Percentiles rank a stretch among this genome's conserved stretches.
Evolutionary conservation across 208 protist genomes (phyloP).

Genomic region (Trypanosoma caninum): DNA sequence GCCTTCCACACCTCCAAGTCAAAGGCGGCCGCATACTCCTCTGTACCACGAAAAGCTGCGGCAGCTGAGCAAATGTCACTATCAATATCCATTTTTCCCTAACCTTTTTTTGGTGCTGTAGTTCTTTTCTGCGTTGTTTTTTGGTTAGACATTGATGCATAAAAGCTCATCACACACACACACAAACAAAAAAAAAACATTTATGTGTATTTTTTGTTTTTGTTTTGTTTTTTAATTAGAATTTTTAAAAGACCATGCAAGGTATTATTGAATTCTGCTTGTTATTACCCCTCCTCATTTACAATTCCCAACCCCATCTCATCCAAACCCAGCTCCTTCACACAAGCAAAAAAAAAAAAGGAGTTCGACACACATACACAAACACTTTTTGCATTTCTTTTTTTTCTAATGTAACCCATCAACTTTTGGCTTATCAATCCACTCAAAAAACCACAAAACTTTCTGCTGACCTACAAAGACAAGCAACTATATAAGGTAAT

Average conservation of each 20-base stretch:
- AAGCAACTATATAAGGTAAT: too few species aligned
- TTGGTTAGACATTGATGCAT: too few species aligned
- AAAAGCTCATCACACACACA: too few species aligned
- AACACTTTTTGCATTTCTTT: too few species aligned
- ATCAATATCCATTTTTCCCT: slow-evolving; percentile 5
- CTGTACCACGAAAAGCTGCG: slow-evolving; percentile 52
- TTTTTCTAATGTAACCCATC: too few species aligned
- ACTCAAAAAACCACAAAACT: background rate
- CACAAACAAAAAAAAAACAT: background rate
- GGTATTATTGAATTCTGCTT: background rate
- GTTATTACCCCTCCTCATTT: background rate
- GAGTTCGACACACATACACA: background rate
- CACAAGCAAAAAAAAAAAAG: slow-evolving; percentile 14
- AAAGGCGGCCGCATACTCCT: slow-evolving; percentile 86
- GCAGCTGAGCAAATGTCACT: slow-evolving; percentile 14
- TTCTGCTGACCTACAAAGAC: too few species aligned
- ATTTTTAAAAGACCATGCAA: background rate
- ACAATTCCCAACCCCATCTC: background rate
- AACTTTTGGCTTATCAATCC: background rate
- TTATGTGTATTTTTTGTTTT: background rate
- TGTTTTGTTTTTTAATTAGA: too few species aligned
- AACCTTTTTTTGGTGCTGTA: background rate
- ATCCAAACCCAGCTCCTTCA: background rate
- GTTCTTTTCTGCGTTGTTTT: background rate
- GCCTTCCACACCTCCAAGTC: slow-evolving; percentile 91